Conservation (phyloP, 2,329 filamentous ascomycete species). For the Xylariaceae sp. region DNA sequence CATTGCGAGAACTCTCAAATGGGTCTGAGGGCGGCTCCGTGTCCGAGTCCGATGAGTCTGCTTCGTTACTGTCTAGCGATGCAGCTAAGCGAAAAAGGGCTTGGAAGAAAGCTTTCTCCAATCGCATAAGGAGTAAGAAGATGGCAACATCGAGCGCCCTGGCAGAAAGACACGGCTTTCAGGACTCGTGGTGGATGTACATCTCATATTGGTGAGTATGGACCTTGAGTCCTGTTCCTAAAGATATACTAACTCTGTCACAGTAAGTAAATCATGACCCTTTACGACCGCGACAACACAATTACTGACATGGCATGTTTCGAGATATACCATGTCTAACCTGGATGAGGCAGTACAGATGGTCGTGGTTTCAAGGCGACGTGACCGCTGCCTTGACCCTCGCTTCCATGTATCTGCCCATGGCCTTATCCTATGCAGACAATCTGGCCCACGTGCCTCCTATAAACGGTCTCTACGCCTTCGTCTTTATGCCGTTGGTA, state of each 20-base stretch:
- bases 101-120: slow-evolving; percentile 49
- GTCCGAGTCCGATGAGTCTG: slow-evolving; percentile 33
- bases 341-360: slow-evolving; percentile 85
- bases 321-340: slow-evolving; percentile 85
- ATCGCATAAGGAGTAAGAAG: slow-evolving; percentile 57
- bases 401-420: slow-evolving; percentile 97
- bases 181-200: slow-evolving; percentile 76
- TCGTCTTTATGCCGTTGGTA: slow-evolving; percentile 85
- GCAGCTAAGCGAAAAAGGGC: slow-evolving; percentile 34
- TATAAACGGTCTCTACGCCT: slow-evolving; percentile 90
- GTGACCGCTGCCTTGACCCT: slow-evolving; percentile 87
- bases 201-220: slow-evolving; percentile 90
- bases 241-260: too few relatives aligned
- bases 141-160: slow-evolving; percentile 70
- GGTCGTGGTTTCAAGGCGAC: slow-evolving; percentile 79
- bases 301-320: too few relatives aligned
- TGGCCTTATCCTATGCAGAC: slow-evolving; percentile 88
- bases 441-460: slow-evolving; percentile 91
- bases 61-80: slow-evolving; percentile 36
- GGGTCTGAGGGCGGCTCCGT: slow-evolving; percentile 28
- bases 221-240: too few relatives aligned
- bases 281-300: too few relatives aligned
- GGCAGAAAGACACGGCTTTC: slow-evolving; percentile 68
- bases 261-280: too few relatives aligned
- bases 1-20: slow-evolving; percentile 30